These are phyloP conservation scores for Umbelopsis sp. DNA, from an alignment of 371 early-diverging fungal genomes.

Conservation along the genomic window DNA sequence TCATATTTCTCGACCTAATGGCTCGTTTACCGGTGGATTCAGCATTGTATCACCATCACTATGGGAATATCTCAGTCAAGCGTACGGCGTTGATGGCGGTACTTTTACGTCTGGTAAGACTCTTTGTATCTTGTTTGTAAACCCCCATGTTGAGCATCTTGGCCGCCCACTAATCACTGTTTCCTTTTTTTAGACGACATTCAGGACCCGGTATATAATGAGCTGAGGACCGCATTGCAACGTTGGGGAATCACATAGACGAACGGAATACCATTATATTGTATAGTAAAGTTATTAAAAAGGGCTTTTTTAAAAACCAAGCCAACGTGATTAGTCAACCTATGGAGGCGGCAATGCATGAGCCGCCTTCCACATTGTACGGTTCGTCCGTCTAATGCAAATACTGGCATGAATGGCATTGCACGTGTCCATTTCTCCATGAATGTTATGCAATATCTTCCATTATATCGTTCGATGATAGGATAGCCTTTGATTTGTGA, in stretches of 20 bases:
- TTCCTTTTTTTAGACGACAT: constrained; percentile 30
- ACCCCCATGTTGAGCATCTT: too few species aligned
- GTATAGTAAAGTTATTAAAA: background rate
- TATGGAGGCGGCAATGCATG: too few species aligned
- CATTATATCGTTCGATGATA: too few species aligned
- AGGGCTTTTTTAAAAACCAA: background rate
- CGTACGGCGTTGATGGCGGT: constrained; percentile 42
- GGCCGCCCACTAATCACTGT: too few species aligned
- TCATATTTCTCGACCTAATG: constrained; percentile 39
- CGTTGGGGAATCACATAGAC: constrained; percentile 39
- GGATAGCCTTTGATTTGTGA: too few species aligned
- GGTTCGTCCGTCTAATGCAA: too few species aligned
- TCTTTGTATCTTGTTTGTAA: background rate
- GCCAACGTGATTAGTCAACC: too few species aligned
- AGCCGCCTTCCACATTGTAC: too few species aligned
- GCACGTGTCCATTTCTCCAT: too few species aligned
- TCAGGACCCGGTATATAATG: constrained; percentile 38
- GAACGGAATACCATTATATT: background rate
- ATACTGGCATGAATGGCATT: too few species aligned
- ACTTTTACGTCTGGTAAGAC: constrained; percentile 38
- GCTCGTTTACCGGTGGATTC: constrained; percentile 41
- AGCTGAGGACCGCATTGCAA: constrained; percentile 33
- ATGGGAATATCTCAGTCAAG: constrained; percentile 46
- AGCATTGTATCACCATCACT: constrained; percentile 44
- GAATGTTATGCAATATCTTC: too few species aligned